A percentile compares a stretch with the other conserved stretches of the same genome.
These are phyloP conservation scores for Russula sp. DNA, from an alignment of 768 basidiomycete genomes.

Conservation along the genomic window DNA sequence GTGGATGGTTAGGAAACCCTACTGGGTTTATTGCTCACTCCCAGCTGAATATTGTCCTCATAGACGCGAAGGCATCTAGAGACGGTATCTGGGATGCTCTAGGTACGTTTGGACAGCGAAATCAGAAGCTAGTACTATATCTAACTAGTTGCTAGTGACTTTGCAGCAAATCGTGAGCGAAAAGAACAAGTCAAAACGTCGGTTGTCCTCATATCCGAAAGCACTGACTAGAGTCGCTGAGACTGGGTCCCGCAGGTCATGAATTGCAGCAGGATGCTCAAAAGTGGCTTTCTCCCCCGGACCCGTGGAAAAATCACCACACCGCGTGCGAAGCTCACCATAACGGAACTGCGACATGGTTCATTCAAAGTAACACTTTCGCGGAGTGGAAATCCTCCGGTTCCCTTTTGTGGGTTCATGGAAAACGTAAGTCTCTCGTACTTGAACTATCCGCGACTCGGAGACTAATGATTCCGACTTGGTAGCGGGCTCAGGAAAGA, in stretches of 20 bases:
- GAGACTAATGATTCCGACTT: not conserved
- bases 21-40: not conserved
- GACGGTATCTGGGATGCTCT: not conserved
- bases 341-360: too few species aligned
- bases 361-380: too few species aligned
- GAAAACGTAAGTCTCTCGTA: not conserved
- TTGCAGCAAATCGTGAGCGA: not conserved
- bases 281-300: constrained; percentile 8
- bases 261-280: not conserved
- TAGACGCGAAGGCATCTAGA: not conserved
- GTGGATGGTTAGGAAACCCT: not conserved
- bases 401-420: not conserved
- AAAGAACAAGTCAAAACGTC: not conserved
- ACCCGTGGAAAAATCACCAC: not conserved
- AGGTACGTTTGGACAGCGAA: not conserved
- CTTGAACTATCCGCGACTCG: too few species aligned
- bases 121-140: not conserved
- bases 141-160: not conserved
- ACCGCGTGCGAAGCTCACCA: too few species aligned
- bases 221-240: too few species aligned
- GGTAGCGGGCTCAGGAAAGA: constrained; percentile 9
- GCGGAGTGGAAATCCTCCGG: too few species aligned
- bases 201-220: not conserved
- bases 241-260: not conserved
- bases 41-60: not conserved